Evolutionary conservation across 2,329 filamentous ascomycete genomes (phyloP).

Genomic region (Periconia macrospinosa): DNA sequence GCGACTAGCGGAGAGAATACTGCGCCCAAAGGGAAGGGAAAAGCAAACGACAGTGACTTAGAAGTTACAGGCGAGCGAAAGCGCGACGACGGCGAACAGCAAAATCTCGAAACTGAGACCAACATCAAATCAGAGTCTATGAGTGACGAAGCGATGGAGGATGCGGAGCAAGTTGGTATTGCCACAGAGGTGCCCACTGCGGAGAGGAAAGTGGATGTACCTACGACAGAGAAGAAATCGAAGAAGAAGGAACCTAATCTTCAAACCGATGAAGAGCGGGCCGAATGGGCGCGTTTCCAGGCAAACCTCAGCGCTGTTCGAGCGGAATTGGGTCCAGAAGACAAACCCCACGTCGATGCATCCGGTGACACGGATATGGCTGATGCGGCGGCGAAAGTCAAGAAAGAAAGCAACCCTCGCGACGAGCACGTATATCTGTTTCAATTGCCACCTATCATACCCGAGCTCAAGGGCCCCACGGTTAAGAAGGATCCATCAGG

Average conservation of each 20-base stretch:
- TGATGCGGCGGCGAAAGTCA: conserved; percentile 14
- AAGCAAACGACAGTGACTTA: conserved; percentile 47
- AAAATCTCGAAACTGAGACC: conserved; percentile 45
- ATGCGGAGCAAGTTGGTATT: conserved; percentile 29
- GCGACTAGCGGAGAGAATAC: conserved; percentile 12
- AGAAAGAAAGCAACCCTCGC: conserved; percentile 35
- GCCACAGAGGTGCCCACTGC: conserved; percentile 5
- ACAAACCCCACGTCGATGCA: conserved; percentile 30
- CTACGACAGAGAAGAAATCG: conserved; percentile 33
- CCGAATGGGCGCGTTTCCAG: conserved; percentile 54
- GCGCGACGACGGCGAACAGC: conserved; percentile 50
- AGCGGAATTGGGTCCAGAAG: conserved; percentile 50
- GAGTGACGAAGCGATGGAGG: conserved; percentile 46
- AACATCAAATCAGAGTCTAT: conserved; percentile 57
- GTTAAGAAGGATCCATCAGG: conserved; percentile 34
- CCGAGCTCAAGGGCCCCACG: conserved; percentile 53
- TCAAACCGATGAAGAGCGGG: conserved; percentile 56
- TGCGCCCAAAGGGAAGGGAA: conserved; percentile 34
- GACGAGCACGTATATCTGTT: conserved; percentile 63
- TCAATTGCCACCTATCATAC: conserved; percentile 65
- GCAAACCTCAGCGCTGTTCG: conserved; percentile 50
- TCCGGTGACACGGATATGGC: conserved; percentile 48
- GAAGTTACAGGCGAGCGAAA: conserved; percentile 47
- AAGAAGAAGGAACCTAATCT: conserved; percentile 44
- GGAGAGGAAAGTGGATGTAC: conserved; percentile 30